Evolutionary conservation across 345 rosid genomes (phyloP), one percentile per base, ranked within the genome.

Genomic region (Pseudoturritis turrita): DNA sequence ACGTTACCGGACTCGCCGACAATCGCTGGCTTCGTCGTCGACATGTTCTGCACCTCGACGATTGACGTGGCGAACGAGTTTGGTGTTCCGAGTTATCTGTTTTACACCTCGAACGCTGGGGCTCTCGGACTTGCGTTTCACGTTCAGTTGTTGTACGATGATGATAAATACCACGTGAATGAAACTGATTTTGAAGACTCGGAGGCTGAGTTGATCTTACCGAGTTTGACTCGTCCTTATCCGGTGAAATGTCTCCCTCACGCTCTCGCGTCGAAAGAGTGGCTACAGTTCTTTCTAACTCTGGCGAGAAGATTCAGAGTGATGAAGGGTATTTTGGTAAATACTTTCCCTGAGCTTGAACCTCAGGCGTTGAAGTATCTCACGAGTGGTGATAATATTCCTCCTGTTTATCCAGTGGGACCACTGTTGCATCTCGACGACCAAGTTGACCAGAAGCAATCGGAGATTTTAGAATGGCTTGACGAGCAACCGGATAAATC

Each of bases 11-110:
- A 65, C 62, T 45, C 77, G 0, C 72, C 84, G 6, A 45, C 5
- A 33, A 51, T 87, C 4, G 84, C 72, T 3, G 85, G 84, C n/a
- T 56, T 87, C 23, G 79, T 85, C 15, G 10, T 83, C 0, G 92
- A 81, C 74, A 68, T 87, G 86, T 80, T 82, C 19, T 85, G 81
- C 66, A 69, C 76, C 0, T 4, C 77, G 13, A 74, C 82, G 81
- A 70, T 83, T 1, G 88, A 85, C 3, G 74, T 85, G 2, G 89
- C 87, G 0, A 66, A 73, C 22, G 86, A 85, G 41, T 51, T 83
- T 19, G 76, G 76, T 0, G 65, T 79, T 11, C 84, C 92, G 3
- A 78, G 70, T 44, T 85, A 87, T 35, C 1, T 85, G 15, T 85
- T 80, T 52, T 82, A 33, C 72, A 53, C 85, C 12, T 77, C 85